Conservation (phyloP, 1,284 basidiomycete species). For the Fomitopsis pinicola region DNA sequence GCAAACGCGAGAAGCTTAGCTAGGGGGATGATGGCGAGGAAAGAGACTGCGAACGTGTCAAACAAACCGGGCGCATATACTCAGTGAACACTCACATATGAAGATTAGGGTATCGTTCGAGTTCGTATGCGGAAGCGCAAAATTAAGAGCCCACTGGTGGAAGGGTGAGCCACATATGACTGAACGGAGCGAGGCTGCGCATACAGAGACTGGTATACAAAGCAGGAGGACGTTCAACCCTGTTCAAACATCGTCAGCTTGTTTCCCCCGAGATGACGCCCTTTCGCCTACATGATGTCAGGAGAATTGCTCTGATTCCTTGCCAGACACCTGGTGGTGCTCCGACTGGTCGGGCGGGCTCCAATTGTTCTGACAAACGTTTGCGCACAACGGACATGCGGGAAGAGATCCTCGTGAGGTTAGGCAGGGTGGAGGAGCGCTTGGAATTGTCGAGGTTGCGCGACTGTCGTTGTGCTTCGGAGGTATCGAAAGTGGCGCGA, state of each 20-base stretch:
- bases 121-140: conserved; percentile 40
- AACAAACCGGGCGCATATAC: background rate
- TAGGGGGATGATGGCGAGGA: conserved; percentile 69
- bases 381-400: background rate
- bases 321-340: conserved; percentile 36
- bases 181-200: conserved; percentile 17
- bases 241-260: conserved; percentile 21
- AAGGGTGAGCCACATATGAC: background rate
- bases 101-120: conserved; percentile 62
- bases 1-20: conserved; percentile 84
- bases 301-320: conserved; percentile 46
- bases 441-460: conserved; percentile 3
- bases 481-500: conserved; percentile 12
- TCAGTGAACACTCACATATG: conserved; percentile 48
- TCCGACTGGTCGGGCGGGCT: conserved; percentile 29
- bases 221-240: conserved; percentile 63
- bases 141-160: conserved; percentile 69
- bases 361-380: conserved; percentile 8
- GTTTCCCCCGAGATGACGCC: background rate
- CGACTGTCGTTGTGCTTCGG: background rate
- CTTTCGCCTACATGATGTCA: conserved; percentile 47
- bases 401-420: conserved; percentile 5
- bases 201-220: conserved; percentile 67
- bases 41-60: conserved; percentile 45
- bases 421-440: conserved; percentile 9